Evolutionary conservation across 345 rosid genomes (phyloP).

Genomic region (Bruguiera parviflora): DNA sequence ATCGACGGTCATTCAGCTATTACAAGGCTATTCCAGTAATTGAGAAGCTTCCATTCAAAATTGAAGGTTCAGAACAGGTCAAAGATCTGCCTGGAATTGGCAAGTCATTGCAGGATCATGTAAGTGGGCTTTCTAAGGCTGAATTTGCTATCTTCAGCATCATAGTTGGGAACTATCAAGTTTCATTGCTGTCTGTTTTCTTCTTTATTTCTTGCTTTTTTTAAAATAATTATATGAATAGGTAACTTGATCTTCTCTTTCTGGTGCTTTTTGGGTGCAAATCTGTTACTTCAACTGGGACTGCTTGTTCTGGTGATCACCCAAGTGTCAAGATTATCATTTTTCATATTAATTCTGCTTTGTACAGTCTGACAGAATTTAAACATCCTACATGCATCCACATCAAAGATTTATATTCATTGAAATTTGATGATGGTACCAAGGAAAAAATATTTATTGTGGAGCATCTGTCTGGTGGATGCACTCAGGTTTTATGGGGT

Average conservation of each 20-base stretch:
- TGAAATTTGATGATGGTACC: not conserved
- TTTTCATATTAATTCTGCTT: not conserved
- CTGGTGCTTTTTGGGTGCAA: not conserved
- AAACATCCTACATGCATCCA: not conserved
- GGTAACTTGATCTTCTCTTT: not conserved
- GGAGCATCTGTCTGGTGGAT: not conserved
- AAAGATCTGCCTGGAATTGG: slow-evolving; percentile 87
- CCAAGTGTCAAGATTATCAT: not conserved
- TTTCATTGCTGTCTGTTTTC: not conserved
- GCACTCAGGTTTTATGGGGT: not conserved
- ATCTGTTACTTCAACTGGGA: too few relatives aligned
- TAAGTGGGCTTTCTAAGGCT: slow-evolving; percentile 34
- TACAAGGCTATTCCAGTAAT: slow-evolving; percentile 80
- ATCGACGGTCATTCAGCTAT: slow-evolving; percentile 91
- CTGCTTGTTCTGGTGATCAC: not conserved
- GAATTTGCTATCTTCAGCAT: slow-evolving; percentile 5
- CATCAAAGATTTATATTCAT: not conserved
- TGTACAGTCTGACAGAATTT: too few relatives aligned
- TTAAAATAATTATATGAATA: not conserved
- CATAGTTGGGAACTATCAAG: not conserved
- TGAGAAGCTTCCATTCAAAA: slow-evolving; percentile 80
- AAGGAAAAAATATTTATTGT: not conserved
- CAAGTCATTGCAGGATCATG: slow-evolving; percentile 94
- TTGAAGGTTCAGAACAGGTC: slow-evolving; percentile 79
- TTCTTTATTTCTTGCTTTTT: not conserved